Evolutionary conservation across 305 asterid species (phyloP), one percentile per base, ranked within the genome.

Genomic region (Solanum hybrid): DNA sequence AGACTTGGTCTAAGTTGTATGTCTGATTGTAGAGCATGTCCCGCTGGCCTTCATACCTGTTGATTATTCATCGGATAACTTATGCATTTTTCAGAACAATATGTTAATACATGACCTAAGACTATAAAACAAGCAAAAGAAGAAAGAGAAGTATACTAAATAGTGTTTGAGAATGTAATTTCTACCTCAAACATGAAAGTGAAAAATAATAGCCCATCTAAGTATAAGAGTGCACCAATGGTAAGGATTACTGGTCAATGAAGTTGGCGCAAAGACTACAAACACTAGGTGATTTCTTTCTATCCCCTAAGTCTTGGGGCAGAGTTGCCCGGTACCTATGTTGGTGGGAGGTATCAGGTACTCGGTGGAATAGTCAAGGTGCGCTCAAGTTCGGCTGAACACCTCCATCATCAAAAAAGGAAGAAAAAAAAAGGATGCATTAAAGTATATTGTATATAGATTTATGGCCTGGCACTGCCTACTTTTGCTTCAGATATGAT

Each of bases 11-110:
- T 34, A 96, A 92, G 91, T 94, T 96, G 92, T 92, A 95, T 31
- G 98, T 96, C 94, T 96, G 99, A 90, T 95, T 95, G 90, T 93
- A 95, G 12, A 95, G 94, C 98, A 95, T 95, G 92, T 96, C 99
- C 0, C 98, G 98, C 91, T 96, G 99, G 88, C 95, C 95, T 93
- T 96, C 97, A 92, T 95, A 94, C 96, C 98, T 95, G 90, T 72
- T 1, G 72, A 72, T 38, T 37, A 87, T 72, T 73, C 81, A 73
- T 73, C 7, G 73, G 73, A 73, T 38, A 38, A 22, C 82, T 4
- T 76, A 73, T 10, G 85, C 82, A 69, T 76, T 37, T 37, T 5
- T 69, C 46, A 85, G 38, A 85, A 56, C 87, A 31, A 42, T 31
- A 85, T 84, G 42, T 51, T n/a, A 84, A 84, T 32, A 56, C 75